These are phyloP conservation scores for Betula pendula DNA, from an alignment of 306 rosid species.

Conservation along the genomic window DNA sequence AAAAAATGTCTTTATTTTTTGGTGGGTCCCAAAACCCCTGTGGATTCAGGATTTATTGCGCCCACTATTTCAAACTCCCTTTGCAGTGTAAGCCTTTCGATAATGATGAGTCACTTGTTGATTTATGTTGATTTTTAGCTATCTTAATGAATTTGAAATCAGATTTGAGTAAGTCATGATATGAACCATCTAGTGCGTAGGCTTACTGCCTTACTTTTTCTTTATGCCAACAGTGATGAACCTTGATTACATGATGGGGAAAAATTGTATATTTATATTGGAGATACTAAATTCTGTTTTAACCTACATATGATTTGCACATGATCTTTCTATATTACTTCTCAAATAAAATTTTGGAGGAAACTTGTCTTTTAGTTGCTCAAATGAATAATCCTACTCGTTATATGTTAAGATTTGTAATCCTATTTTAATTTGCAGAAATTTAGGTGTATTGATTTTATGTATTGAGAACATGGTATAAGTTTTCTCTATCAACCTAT, in stretches of 20 bases:
- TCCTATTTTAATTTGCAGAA: conserved; percentile 43
- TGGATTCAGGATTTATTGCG: background rate
- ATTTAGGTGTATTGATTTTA: no score
- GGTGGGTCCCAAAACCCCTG: background rate
- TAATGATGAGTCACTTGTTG: background rate
- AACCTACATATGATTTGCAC: background rate
- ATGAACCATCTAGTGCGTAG: background rate
- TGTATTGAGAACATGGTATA: no score
- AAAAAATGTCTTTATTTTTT: background rate
- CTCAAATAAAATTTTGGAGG: no score
- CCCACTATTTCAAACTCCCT: background rate
- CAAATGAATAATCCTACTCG: background rate
- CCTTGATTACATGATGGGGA: background rate
- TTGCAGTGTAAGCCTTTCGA: background rate
- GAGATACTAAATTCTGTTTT: background rate
- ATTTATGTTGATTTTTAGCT: background rate
- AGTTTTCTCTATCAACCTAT: no score
- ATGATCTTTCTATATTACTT: background rate
- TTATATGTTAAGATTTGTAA: background rate
- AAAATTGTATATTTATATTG: background rate
- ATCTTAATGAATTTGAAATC: background rate
- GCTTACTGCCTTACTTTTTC: background rate
- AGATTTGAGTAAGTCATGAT: background rate
- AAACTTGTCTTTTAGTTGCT: no score
- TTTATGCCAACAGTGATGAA: background rate